Percentiles rank a stretch among this genome's conserved stretches.
Conservation (phyloP, 2,329 filamentous ascomycete genomes). For the Colletotrichum chrysophilum region DNA sequence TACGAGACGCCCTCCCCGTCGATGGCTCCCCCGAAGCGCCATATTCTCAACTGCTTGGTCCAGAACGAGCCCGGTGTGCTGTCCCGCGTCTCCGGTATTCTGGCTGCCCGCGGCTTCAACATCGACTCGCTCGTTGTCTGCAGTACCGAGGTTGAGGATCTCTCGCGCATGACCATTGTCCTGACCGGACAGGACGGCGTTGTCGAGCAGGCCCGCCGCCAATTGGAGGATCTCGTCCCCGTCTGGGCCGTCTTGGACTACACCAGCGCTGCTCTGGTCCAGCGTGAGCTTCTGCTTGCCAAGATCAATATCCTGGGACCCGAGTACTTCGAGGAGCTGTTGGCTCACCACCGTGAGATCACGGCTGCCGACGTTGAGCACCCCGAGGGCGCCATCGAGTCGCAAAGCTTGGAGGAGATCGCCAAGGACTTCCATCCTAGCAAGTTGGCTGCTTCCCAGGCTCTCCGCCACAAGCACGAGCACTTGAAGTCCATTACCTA, state of each 20-base stretch:
- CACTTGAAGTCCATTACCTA: conserved; percentile 96
- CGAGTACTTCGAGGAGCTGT: conserved; percentile 97
- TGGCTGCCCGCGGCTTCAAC: conserved; percentile 97
- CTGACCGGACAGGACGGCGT: conserved; percentile 95
- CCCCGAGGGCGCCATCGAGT: conserved; percentile 36
- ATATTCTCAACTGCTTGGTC: conserved; percentile 97
- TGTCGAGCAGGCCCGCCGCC: conserved; percentile 93
- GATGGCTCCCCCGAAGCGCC: conserved; percentile 83
- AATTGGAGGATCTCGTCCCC: conserved; percentile 94
- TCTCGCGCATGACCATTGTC: conserved; percentile 99
- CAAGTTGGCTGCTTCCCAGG: conserved; percentile 84
- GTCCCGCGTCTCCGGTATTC: conserved; percentile 93
- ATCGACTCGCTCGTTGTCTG: conserved; percentile 98
- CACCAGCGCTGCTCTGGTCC: conserved; percentile 88
- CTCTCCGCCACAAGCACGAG: conserved; percentile 94
- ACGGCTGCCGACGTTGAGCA: conserved; percentile 53
- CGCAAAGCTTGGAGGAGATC: conserved; percentile 48
- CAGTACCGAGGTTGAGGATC: conserved; percentile 94
- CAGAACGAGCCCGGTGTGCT: conserved; percentile 99
- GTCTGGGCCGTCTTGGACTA: conserved; percentile 99
- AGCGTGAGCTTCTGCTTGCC: conserved; percentile 92
- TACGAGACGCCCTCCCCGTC: conserved; percentile 95
- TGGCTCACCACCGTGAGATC: conserved; percentile 95
- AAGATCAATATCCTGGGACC: conserved; percentile 97
- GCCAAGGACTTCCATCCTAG: conserved; percentile 85